phyloP scores from a whole-genome alignment of 1,284 basidiomycete species.

The Microbotryum lychnidis-dioicae region DNA sequence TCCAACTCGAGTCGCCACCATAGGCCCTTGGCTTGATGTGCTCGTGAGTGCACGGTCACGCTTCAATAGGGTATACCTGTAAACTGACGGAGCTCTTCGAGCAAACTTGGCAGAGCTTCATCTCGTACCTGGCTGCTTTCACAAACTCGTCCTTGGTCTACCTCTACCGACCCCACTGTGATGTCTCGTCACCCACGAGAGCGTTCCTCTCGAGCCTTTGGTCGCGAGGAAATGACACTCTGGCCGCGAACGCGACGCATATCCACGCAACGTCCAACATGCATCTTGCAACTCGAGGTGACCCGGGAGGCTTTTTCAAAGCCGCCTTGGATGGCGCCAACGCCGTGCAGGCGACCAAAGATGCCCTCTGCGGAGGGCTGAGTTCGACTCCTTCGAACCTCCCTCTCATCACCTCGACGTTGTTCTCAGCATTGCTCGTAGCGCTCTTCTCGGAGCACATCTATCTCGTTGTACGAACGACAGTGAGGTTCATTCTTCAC shows the following conservation, averaged over 20 bases:
- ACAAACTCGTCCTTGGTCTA: conserved; percentile 79
- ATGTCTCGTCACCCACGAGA: conserved; percentile 8
- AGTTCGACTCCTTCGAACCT: conserved; percentile 1
- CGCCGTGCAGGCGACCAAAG: conserved; percentile 1
- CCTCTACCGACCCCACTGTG: conserved; percentile 54
- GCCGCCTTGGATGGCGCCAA: conserved; percentile 6
- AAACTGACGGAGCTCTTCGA: conserved; percentile 28
- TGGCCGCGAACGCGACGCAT: conserved; percentile 1
- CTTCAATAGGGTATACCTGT: background rate
- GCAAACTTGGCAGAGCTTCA: conserved; percentile 48
- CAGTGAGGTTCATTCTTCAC: conserved; percentile 50
- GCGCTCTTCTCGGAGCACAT: conserved; percentile 71
- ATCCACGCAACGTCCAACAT: background rate
- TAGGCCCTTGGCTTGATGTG: conserved; percentile 88
- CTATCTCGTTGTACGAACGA: conserved; percentile 53
- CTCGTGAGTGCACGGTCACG: conserved; percentile 45
- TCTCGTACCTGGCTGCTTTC: conserved; percentile 77
- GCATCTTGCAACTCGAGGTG: background rate
- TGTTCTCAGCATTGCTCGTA: conserved; percentile 61
- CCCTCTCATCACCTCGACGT: conserved; percentile 15
- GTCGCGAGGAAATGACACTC: conserved; percentile 8
- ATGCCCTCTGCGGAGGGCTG: conserved; percentile 9
- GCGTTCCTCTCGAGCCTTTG: conserved; percentile 8
- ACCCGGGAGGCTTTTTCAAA: conserved; percentile 3
- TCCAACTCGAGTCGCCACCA: conserved; percentile 75